Evolutionary conservation across 805 yeast species (phyloP), one percentile per base, ranked within the genome.

Genomic region (Barnettozyma salicaria): DNA sequence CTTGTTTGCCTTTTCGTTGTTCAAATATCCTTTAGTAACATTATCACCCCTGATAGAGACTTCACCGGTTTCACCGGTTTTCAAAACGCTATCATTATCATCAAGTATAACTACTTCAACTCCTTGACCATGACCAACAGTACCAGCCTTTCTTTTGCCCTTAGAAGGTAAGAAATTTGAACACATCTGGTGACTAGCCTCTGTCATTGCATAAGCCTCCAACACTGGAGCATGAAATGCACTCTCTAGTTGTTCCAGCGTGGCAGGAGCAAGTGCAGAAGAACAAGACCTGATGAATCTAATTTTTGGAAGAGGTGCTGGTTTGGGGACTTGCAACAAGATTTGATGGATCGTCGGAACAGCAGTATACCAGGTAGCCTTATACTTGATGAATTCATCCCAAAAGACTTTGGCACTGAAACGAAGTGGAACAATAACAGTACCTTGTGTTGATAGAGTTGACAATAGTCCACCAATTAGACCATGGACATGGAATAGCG

Each of bases 151-250:
- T 44, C 85, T 67, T 42, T 67, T 56, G 11, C 78, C 80, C 12
- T 80, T 78, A 9, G 81, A 78, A 25, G 85, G 84, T 28, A 79
- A 58, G 45, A 73, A 69, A 57, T 80, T 80, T 3, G 87, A 78
- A 9, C 84, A 76, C 79, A 80, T 81, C 56, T 80, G 87, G 56
- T 80, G 88, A n/a, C 84, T 69, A 1, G 85, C 85, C 53, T 80
- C 89, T 2, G 88, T 80, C 86, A 80, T 80, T 5, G 87, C 88
- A 52, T 80, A 80, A 0, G 88, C 88, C 55, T 80, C 89, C 12
- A 80, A 53, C 0, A 80, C 87, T 1, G 87, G 87, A 0, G 84
- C 80, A 7, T 70, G 60, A 55, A 80, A 74, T 21, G 67, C 64
- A 32, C 59, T 42, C 48, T 80, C 88, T 32, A 80, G 62, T 53